These are phyloP conservation scores for Ustilago shanxiensis DNA, from an alignment of 1,284 basidiomycete genomes.

Conservation along the genomic window DNA sequence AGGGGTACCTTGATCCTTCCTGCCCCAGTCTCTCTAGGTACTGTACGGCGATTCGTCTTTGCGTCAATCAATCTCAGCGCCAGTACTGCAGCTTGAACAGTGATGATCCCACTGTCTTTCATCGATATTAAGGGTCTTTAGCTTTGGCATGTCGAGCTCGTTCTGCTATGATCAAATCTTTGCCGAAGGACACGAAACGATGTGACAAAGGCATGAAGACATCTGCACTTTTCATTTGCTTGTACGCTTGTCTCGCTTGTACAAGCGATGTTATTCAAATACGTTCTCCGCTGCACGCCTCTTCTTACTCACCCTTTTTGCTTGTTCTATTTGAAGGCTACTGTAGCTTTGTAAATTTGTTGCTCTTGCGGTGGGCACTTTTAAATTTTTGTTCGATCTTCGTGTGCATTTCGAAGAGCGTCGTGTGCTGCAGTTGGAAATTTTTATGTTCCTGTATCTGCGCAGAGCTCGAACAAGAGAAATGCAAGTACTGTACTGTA, in stretches of 20 bases:
- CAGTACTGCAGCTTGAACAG: too few relatives aligned
- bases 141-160: neutral
- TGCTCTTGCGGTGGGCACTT: too few relatives aligned
- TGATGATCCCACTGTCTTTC: too few relatives aligned
- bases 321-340: too few relatives aligned
- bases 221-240: slow-evolving; percentile 4
- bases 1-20: too few relatives aligned
- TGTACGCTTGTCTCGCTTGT: slow-evolving; percentile 18
- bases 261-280: slow-evolving; percentile 15
- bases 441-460: neutral
- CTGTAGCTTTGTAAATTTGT: too few relatives aligned
- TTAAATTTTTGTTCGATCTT: too few relatives aligned
- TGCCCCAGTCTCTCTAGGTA: too few relatives aligned
- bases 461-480: neutral
- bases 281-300: slow-evolving; percentile 6
- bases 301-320: neutral
- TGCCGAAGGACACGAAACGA: neutral
- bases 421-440: neutral
- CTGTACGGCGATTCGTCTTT: too few relatives aligned
- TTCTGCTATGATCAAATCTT: neutral
- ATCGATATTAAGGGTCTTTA: too few relatives aligned
- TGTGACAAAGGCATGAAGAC: neutral
- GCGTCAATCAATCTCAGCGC: too few relatives aligned
- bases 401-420: too few relatives aligned
- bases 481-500: neutral